Evolutionary conservation across 768 basidiomycete genomes (phyloP).

Genomic region (Gyrodon lividus): DNA sequence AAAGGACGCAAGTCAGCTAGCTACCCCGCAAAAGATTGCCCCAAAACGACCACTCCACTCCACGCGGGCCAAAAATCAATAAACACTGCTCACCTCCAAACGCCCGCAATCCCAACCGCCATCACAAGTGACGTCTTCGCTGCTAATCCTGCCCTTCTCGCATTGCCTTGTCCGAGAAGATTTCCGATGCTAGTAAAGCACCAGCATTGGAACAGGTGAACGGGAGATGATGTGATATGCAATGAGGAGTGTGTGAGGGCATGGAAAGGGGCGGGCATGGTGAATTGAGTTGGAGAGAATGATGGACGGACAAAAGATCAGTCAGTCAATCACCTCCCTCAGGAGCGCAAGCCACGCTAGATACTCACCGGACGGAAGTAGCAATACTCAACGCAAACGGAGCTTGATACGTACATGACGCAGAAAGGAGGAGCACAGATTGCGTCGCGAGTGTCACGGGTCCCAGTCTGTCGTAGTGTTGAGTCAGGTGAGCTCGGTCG

Average conservation of each 20-base stretch:
- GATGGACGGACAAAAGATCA: neutral
- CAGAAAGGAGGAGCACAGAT: conserved; percentile 77
- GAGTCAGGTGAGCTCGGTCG: conserved; percentile 3
- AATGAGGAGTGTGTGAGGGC: neutral
- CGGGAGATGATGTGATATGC: neutral
- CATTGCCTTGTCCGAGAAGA: conserved; percentile 77
- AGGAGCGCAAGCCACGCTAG: neutral
- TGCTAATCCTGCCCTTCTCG: conserved; percentile 67
- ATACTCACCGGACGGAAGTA: conserved; percentile 72
- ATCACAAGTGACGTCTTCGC: conserved; percentile 65
- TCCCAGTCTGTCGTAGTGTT: conserved; percentile 54
- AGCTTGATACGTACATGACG: conserved; percentile 77
- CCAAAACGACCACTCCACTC: neutral
- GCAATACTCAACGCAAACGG: conserved; percentile 84
- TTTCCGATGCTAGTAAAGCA: conserved; percentile 69
- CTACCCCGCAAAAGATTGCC: neutral
- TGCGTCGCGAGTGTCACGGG: conserved; percentile 84
- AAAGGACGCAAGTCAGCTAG: neutral
- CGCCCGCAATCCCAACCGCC: conserved; percentile 58
- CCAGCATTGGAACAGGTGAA: neutral
- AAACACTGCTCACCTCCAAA: conserved; percentile 53
- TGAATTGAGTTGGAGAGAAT: neutral
- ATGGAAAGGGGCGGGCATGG: neutral
- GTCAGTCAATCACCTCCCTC: neutral
- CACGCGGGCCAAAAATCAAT: neutral